Base-by-base conservation (phyloP, 148 eudicot species). In the Simmondsia chinensis region DNA sequence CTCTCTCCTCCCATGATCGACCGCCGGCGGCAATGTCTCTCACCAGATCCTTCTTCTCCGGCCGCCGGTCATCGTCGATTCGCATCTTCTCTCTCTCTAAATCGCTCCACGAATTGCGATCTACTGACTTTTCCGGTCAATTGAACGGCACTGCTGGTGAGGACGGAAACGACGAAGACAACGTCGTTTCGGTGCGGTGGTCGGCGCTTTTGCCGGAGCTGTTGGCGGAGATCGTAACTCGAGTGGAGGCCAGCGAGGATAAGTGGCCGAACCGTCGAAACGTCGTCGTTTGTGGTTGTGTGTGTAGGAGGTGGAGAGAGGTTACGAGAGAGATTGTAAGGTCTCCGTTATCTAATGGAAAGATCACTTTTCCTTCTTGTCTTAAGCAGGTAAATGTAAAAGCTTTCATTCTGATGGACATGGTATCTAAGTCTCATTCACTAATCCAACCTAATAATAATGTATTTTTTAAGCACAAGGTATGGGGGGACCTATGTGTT, bases 371-470 rank as follows among this genome's bases (percentile, higher is more conserved):
- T 57, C 94, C 97, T 16, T 69, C 81, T 52, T 83, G 82, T 50
- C 82, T 88, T 7, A 88, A 88, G 39, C 84, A 80, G 96, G 94
- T 87, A 30, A n/a, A n/a, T n/a, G n/a, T n/a, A n/a, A n/a, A n/a
- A n/a, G n/a, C n/a, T n/a, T n/a, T n/a, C n/a, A n/a, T n/a, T n/a
- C n/a, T n/a, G n/a, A n/a, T n/a, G n/a, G n/a, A n/a, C n/a, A n/a
- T n/a, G n/a, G n/a, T n/a, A n/a, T n/a, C n/a, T n/a, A n/a, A n/a
- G n/a, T n/a, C n/a, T n/a, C n/a, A n/a, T n/a, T n/a, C n/a, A n/a
- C n/a, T n/a, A n/a, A n/a, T n/a, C n/a, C n/a, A n/a, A n/a, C n/a
- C n/a, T n/a, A n/a, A n/a, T n/a, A n/a, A n/a, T n/a, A n/a, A n/a
- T n/a, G n/a, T n/a, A n/a, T n/a, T n/a, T n/a, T n/a, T n/a, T n/a